Base-by-base conservation (phyloP, 495 filamentous ascomycete genomes). In the Pseudomonodictys pantanalensis region DNA sequence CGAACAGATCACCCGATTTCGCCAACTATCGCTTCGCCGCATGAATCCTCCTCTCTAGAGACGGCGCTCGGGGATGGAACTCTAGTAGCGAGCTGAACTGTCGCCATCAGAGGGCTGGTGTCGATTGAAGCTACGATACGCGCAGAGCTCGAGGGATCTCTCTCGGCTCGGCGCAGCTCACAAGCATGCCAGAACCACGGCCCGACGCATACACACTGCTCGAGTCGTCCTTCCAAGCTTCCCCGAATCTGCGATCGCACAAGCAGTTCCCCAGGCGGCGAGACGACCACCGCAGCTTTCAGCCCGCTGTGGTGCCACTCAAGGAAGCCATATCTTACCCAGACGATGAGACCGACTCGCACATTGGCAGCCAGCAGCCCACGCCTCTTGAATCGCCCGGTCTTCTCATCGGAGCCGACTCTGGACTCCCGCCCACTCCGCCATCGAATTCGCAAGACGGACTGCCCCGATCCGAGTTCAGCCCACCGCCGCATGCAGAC, bases 371-470 rank as follows among this genome's bases (percentile, higher is more conserved):
- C 26, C 42, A 56, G 38, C 30, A 61, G 6, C 30, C 7, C 12
- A 54, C 56, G 15, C 60, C 46, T 9, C 56, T 60, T 9, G 18
- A 60, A 32, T 61, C 56, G 39, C 60, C 60, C 5, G 52, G 51
- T 20, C 11, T 41, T 7, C 28, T 64, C 45, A 64, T 60, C 28
- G 39, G 46, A 3, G 46, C 44, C 41, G 65, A 68, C 10, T 50
- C 60, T 11, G 56, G 55, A 2, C 55, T 68, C n/a, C 65, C 65
- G 9, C 65, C 65, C 4, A 68, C 65, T 8, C 65, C 65, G 23
- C 65, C 65, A 0, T 60, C 65, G 2, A 68, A 64, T 35, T 52
- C 52, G 20, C 52, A 52, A 29, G 60, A 61, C 18, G 52, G 63
- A 9, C 25, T 20, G 23, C 46, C 55, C 1, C 25, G 39, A 10